Conservation (phyloP, 805 yeast genomes). For the Scheffersomyces spartinae region DNA sequence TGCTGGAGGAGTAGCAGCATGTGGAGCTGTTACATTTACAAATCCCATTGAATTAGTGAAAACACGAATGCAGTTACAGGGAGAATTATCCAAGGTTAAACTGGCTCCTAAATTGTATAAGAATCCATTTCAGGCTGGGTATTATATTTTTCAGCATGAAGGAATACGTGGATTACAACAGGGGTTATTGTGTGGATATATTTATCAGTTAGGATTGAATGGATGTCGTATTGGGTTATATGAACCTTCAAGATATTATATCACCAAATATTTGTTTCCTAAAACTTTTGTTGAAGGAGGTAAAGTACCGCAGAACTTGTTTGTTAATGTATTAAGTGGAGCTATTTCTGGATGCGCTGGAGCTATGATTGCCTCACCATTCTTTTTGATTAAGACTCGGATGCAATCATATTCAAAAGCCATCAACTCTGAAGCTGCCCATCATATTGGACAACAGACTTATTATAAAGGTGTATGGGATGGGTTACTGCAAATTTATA, state of each 20-base stretch:
- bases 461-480: conserved; percentile 60
- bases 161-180: conserved; percentile 84
- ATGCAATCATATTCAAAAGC: conserved; percentile 83
- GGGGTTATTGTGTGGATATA: conserved; percentile 80
- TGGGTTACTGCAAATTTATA: conserved; percentile 54
- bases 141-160: conserved; percentile 61
- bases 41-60: conserved; percentile 93
- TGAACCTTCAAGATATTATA: conserved; percentile 64
- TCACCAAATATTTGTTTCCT: conserved; percentile 48
- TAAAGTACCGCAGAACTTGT: conserved; percentile 23
- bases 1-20: conserved; percentile 55
- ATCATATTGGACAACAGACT: conserved; percentile 81
- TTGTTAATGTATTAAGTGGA: conserved; percentile 70
- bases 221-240: conserved; percentile 93
- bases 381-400: conserved; percentile 86
- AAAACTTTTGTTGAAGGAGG: conserved; percentile 31
- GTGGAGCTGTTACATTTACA: conserved; percentile 95
- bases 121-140: conserved; percentile 79
- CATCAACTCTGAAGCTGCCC: conserved; percentile 14
- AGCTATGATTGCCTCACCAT: conserved; percentile 82
- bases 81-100: conserved; percentile 57
- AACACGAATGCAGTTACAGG: conserved; percentile 94
- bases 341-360: conserved; percentile 81
- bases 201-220: conserved; percentile 82
- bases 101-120: conserved; percentile 47